Percentiles rank a stretch among this genome's conserved stretches.
These are phyloP conservation scores for Porphyrellus sp. DNA, from an alignment of 1,284 basidiomycete genomes.

Conservation along the genomic window DNA sequence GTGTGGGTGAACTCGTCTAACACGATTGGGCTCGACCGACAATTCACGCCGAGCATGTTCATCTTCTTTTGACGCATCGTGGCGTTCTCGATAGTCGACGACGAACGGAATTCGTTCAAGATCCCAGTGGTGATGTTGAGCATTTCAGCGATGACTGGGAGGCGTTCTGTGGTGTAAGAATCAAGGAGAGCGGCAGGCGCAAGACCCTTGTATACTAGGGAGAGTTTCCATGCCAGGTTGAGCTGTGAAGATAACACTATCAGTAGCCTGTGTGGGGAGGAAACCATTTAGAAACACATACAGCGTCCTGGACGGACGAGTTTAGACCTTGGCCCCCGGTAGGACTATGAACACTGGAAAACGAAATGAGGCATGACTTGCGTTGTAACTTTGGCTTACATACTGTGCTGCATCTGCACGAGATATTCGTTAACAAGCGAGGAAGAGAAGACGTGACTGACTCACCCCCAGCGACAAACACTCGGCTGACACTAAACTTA, in stretches of 20 bases:
- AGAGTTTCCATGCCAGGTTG: slow-evolving; percentile 45
- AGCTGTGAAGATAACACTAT: slow-evolving; percentile 20
- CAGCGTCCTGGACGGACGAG: slow-evolving; percentile 40
- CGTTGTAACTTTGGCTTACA: neutral
- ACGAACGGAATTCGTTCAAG: neutral
- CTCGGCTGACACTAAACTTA: slow-evolving; percentile 30
- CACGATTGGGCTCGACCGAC: neutral
- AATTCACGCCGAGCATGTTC: slow-evolving; percentile 24
- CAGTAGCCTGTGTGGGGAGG: neutral
- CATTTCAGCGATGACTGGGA: slow-evolving; percentile 42
- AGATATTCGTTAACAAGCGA: too few relatives aligned
- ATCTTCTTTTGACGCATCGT: slow-evolving; percentile 15
- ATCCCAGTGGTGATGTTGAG: slow-evolving; percentile 24
- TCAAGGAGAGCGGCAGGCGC: slow-evolving; percentile 34
- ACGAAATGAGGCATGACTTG: neutral
- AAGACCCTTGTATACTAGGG: slow-evolving; percentile 36
- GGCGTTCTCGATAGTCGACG: neutral
- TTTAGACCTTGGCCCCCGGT: slow-evolving; percentile 47
- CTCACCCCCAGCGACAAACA: neutral
- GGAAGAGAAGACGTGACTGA: too few relatives aligned
- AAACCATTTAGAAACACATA: slow-evolving; percentile 7
- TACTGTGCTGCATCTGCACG: too few relatives aligned
- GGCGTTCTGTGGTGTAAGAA: slow-evolving; percentile 37
- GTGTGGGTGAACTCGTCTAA: neutral
- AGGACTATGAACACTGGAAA: slow-evolving; percentile 43